These are phyloP conservation scores for Andrographis paniculata DNA, from an alignment of 305 asterid genomes.

Conservation along the genomic window DNA sequence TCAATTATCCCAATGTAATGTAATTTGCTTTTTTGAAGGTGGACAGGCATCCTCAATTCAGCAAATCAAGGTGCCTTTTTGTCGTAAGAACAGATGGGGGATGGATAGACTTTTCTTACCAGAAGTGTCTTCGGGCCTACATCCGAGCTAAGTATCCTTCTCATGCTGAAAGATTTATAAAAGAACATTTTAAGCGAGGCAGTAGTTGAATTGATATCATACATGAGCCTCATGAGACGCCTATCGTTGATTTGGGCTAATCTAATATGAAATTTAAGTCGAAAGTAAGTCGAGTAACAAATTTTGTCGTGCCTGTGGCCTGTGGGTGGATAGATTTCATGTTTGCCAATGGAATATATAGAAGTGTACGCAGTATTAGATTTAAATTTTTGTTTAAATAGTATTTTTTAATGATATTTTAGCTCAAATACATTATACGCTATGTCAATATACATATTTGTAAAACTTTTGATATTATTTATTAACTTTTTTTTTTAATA, in stretches of 20 bases:
- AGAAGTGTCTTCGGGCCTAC: constrained; percentile 75
- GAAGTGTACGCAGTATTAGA: no score
- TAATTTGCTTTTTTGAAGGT: constrained; percentile 37
- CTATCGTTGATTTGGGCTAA: neutral
- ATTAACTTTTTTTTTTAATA: no score
- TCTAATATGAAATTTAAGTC: neutral
- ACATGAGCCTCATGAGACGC: neutral
- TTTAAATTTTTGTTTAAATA: no score
- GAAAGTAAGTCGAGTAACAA: no score
- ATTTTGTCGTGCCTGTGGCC: no score
- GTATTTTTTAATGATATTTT: no score
- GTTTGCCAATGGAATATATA: no score
- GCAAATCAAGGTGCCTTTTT: constrained; percentile 78
- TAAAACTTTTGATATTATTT: no score
- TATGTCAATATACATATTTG: no score
- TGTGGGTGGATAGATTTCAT: no score
- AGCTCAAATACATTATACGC: no score
- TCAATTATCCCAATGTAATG: no score
- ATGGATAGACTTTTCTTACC: constrained; percentile 96
- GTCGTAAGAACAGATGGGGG: constrained; percentile 85
- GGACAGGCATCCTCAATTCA: constrained; percentile 85
- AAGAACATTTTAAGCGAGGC: constrained; percentile 65
- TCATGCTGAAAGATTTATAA: constrained; percentile 61
- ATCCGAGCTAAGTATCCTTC: constrained; percentile 71
- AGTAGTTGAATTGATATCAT: constrained; percentile 25